Conservation (phyloP, 2,329 filamentous ascomycete genomes). For the Pyrenophora graminea region DNA sequence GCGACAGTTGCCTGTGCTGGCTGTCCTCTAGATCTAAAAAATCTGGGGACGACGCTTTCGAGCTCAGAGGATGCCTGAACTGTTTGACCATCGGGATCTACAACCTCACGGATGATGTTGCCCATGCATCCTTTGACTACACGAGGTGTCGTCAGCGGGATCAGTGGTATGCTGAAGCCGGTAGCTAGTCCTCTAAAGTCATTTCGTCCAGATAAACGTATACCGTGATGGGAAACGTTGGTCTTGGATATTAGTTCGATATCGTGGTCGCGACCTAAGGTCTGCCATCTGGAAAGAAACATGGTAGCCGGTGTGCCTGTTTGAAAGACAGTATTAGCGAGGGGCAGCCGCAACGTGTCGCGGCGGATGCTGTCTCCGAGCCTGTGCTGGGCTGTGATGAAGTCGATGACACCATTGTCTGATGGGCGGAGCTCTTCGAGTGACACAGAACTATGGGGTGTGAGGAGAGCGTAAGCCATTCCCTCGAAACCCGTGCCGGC, state of each 20-base stretch:
- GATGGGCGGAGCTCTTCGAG: conserved; percentile 5
- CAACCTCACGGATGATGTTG: conserved; percentile 74
- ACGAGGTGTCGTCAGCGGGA: conserved; percentile 67
- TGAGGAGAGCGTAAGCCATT: conserved; percentile 36
- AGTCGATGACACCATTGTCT: conserved; percentile 33
- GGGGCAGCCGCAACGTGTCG: conserved; percentile 59
- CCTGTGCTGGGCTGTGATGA: conserved; percentile 16
- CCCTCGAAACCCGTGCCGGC: conserved; percentile 40
- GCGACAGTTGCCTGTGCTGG: conserved; percentile 61
- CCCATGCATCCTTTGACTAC: conserved; percentile 69
- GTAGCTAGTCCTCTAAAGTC: background rate
- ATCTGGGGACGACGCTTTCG: conserved; percentile 65
- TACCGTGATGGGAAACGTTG: conserved; percentile 21
- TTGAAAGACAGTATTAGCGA: conserved; percentile 79
- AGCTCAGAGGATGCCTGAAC: conserved; percentile 73
- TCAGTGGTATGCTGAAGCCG: conserved; percentile 54
- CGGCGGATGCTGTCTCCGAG: background rate
- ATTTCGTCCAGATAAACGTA: conserved; percentile 13
- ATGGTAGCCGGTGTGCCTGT: conserved; percentile 58
- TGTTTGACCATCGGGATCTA: conserved; percentile 49
- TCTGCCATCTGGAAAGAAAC: conserved; percentile 31
- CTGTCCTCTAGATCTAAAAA: conserved; percentile 54
- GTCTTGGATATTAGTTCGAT: conserved; percentile 16
- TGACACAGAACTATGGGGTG: conserved; percentile 14
- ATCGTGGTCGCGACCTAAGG: background rate